Percentiles rank a stretch among this genome's conserved stretches.
phyloP scores from a whole-genome alignment of 2,329 filamentous ascomycete genomes.

The Chalaropsis thielavioides region DNA sequence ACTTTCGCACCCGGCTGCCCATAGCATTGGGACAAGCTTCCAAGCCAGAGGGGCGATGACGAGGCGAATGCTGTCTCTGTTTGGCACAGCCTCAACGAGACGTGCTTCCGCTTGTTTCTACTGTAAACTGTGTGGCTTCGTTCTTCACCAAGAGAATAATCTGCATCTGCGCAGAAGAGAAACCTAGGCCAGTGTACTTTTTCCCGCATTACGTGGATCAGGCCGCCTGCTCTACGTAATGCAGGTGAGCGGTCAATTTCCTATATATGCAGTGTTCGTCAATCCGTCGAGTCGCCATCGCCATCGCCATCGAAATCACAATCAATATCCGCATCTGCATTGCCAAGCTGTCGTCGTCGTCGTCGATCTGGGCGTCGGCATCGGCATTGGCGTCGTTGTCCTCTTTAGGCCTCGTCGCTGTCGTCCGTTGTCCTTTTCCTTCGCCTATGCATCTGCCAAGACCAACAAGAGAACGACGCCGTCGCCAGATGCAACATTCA shows the following conservation, averaged over 20 bases:
- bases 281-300: background rate
- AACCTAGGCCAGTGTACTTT: no score
- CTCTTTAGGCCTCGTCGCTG: background rate
- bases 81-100: conserved; percentile 5
- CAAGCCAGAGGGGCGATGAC: conserved; percentile 6
- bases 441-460: background rate
- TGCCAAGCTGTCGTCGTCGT: background rate
- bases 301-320: background rate
- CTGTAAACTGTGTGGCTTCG: background rate
- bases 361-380: background rate
- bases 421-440: background rate
- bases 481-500: background rate
- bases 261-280: background rate
- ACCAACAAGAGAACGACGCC: background rate
- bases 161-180: no score
- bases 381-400: background rate
- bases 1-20: background rate
- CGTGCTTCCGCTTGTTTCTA: background rate
- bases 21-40: background rate
- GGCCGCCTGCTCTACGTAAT: background rate
- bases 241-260: background rate
- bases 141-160: no score
- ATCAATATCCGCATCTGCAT: background rate
- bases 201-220: no score
- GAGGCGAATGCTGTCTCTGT: conserved; percentile 7